Percentiles rank a stretch among this genome's conserved stretches.
Evolutionary conservation across 2,329 filamentous ascomycete genomes (phyloP).

Genomic region (Beauveria sp.): DNA sequence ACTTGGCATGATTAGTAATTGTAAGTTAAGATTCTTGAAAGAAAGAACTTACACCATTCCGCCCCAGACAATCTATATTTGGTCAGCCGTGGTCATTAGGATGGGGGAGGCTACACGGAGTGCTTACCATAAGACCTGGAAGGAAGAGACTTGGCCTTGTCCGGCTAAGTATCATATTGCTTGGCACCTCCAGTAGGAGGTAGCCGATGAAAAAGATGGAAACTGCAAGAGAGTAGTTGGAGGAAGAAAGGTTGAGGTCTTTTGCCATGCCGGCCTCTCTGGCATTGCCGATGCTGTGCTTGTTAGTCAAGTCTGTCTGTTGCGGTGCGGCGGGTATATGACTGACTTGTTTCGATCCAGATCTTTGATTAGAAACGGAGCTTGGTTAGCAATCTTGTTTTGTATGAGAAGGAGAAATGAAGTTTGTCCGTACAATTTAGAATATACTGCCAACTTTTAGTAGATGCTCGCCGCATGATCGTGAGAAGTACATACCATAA

Average conservation of each 20-base stretch:
- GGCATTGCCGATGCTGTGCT: conserved; percentile 11
- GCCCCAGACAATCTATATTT: not conserved
- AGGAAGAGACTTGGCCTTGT: conserved; percentile 10
- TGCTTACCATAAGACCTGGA: conserved; percentile 5
- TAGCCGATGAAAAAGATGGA: conserved; percentile 33
- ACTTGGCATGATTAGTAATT: not conserved
- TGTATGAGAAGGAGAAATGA: too few relatives aligned
- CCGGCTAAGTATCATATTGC: conserved; percentile 51
- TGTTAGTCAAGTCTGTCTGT: not conserved
- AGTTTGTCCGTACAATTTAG: not conserved
- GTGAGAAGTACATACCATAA: conserved; percentile 1
- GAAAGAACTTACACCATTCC: not conserved
- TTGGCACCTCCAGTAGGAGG: conserved; percentile 52
- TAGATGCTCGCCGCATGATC: not conserved
- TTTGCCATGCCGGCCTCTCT: conserved; percentile 12
- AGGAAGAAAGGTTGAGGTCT: conserved; percentile 1
- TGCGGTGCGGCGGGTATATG: not conserved
- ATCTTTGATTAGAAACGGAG: not conserved
- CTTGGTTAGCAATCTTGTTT: too few relatives aligned
- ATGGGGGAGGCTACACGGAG: not conserved
- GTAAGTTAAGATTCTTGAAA: not conserved
- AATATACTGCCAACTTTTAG: not conserved
- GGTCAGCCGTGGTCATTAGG: not conserved
- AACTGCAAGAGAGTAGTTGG: conserved; percentile 9
- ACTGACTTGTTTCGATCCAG: conserved; percentile 1